Conservation (phyloP, 1,284 basidiomycete species). For the Tylopilus sp. region DNA sequence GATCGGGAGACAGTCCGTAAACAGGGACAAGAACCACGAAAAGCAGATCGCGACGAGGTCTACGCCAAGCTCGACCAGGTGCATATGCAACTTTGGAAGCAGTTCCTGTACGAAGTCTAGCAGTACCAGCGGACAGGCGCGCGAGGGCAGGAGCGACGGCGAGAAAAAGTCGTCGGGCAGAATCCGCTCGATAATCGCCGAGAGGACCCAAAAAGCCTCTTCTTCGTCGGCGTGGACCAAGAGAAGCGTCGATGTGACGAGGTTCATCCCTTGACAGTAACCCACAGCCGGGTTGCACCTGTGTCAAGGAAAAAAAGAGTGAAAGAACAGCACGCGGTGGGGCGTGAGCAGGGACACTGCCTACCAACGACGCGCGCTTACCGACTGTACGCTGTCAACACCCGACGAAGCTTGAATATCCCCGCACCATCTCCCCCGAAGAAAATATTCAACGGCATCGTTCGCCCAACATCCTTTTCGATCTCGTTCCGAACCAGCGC, state of each 20-base stretch:
- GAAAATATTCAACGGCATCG: constrained; percentile 95
- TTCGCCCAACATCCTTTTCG: constrained; percentile 91
- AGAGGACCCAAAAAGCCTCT: constrained; percentile 95
- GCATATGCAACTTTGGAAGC: constrained; percentile 71
- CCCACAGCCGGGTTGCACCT: constrained; percentile 84
- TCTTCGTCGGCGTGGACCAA: constrained; percentile 92
- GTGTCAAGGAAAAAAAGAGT: not conserved
- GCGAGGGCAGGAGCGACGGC: constrained; percentile 79
- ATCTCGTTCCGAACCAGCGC: constrained; percentile 73
- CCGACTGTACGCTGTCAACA: constrained; percentile 91
- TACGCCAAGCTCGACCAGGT: constrained; percentile 78
- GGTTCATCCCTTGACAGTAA: constrained; percentile 94
- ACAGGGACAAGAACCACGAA: constrained; percentile 96
- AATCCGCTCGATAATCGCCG: constrained; percentile 84
- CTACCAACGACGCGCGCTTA: constrained; percentile 37
- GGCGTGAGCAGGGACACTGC: not conserved
- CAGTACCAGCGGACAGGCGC: constrained; percentile 90
- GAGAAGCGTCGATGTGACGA: constrained; percentile 89
- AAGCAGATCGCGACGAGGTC: constrained; percentile 95
- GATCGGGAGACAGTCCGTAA: constrained; percentile 94
- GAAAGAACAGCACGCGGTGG: not conserved
- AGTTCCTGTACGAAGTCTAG: constrained; percentile 80
- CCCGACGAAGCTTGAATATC: constrained; percentile 85
- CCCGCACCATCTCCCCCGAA: constrained; percentile 95
- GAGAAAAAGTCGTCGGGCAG: constrained; percentile 84